Base-by-base conservation (phyloP, 2,329 filamentous ascomycete species). In the Xylariaceae sp. region DNA sequence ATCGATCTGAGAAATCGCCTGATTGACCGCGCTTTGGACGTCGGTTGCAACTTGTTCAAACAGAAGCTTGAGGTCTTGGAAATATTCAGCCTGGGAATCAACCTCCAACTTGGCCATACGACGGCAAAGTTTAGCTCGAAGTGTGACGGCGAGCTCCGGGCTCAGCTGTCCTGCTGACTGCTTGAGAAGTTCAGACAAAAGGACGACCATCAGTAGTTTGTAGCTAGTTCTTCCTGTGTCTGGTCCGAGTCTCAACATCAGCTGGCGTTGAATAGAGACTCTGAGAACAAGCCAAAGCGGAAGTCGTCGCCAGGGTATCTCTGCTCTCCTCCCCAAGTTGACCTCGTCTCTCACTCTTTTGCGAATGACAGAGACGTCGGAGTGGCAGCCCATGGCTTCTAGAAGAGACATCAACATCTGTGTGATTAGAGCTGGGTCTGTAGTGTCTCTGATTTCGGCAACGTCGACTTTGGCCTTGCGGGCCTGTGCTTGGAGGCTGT, bases 281-380 rank as follows among this genome's bases (percentile, higher is more conserved):
- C 77, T 70, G 4, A 83, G 51, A 0, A 77, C 57, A 0, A 85
- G 65, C 70, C 77, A 85, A 32, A 72, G 65, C 0, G 80, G 67
- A 2, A 68, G 68, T 23, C 81, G 60, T 13, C 80, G 63, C 79
- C 80, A 85, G 0, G 78, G 78, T 0, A 61, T 49, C 14, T 15
- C 25, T 8, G n/a, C n/a, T n/a, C n/a, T n/a, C 21, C n/a, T 23
- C 1, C 56, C 48, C 50, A 73, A 67, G 10, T 63, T 64, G 0
- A 81, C 68, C n/a, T 81, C 77, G 31, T 84, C 80, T 0, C 74
- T 64, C 0, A 83, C 65, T 2, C 69, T 61, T 47, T 85, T 85
- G 0, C 59, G 58, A 1, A 81, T 48, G 0, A 60, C 16, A 0
- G 55, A 42, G 0, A 66, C 55, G 1, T 53, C 34, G 0, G 59